Conservation (phyloP, 495 filamentous ascomycete genomes). For the Neurospora africana region DNA sequence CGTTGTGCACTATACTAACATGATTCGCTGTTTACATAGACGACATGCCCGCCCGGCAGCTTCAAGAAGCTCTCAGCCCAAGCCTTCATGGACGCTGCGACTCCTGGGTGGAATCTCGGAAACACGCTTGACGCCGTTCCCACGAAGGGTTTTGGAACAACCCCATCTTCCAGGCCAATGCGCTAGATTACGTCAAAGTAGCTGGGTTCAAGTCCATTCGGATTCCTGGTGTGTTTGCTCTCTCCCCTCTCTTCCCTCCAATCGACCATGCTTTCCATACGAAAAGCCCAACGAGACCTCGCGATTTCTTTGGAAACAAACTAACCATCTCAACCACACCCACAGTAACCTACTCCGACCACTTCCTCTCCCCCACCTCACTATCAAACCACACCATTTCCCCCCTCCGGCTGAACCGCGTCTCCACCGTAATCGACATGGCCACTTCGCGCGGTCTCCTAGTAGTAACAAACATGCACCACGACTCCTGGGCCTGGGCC, state of each 20-base stretch:
- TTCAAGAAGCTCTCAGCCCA: constrained; percentile 54
- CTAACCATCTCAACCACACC: background rate
- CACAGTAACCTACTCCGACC: constrained; percentile 47
- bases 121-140: constrained; percentile 52
- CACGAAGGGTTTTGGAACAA: constrained; percentile 53
- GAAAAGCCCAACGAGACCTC: too few species aligned
- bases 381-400: constrained; percentile 46
- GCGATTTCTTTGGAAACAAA: too few species aligned
- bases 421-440: constrained; percentile 48
- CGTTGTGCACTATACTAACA: background rate
- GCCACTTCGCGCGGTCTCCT: constrained; percentile 41
- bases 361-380: constrained; percentile 33
- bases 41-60: background rate
- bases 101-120: constrained; percentile 49
- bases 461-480: constrained; percentile 49
- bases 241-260: background rate
- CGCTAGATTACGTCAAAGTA: constrained; percentile 41
- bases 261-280: background rate
- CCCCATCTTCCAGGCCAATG: constrained; percentile 34
- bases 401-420: constrained; percentile 46
- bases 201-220: constrained; percentile 50
- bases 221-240: constrained; percentile 46
- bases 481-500: constrained; percentile 52
- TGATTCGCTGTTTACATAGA: background rate
- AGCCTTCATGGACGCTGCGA: constrained; percentile 62